Conservation (phyloP, 805 yeast species). For the Kazachstania africana region DNA sequence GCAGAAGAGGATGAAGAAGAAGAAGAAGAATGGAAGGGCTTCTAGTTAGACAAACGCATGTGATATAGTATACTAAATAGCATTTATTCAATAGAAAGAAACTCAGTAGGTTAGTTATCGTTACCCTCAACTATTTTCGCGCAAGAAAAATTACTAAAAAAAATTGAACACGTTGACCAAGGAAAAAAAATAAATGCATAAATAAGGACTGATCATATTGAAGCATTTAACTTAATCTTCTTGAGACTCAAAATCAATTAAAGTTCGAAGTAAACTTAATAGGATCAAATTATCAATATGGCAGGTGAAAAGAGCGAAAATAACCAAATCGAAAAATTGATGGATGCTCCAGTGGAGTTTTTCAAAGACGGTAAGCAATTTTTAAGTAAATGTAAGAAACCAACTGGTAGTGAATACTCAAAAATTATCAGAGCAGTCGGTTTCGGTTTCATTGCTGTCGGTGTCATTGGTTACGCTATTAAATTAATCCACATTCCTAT, state of each 20-base stretch:
- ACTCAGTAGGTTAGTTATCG: no score
- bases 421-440: conserved; percentile 93
- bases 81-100: neutral
- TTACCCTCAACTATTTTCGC: no score
- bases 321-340: conserved; percentile 43
- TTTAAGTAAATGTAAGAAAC: conserved; percentile 85
- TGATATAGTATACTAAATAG: neutral
- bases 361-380: conserved; percentile 85
- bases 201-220: no score
- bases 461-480: conserved; percentile 91
- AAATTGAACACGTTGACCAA: no score
- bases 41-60: conserved; percentile 15
- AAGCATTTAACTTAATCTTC: no score
- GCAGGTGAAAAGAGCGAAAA: conserved; percentile 18
- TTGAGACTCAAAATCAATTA: no score
- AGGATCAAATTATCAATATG: conserved; percentile 9
- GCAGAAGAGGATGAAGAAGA: conserved; percentile 18
- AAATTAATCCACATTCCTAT: conserved; percentile 92
- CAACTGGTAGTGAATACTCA: conserved; percentile 75
- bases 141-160: no score
- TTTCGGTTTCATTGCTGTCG: conserved; percentile 93
- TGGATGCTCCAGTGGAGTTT: conserved; percentile 85
- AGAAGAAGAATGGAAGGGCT: conserved; percentile 35
- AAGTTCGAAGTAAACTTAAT: no score
- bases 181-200: no score